These are phyloP conservation scores for Furculomyces boomerangus DNA, from an alignment of 371 early-diverging fungal genomes.

Conservation along the genomic window DNA sequence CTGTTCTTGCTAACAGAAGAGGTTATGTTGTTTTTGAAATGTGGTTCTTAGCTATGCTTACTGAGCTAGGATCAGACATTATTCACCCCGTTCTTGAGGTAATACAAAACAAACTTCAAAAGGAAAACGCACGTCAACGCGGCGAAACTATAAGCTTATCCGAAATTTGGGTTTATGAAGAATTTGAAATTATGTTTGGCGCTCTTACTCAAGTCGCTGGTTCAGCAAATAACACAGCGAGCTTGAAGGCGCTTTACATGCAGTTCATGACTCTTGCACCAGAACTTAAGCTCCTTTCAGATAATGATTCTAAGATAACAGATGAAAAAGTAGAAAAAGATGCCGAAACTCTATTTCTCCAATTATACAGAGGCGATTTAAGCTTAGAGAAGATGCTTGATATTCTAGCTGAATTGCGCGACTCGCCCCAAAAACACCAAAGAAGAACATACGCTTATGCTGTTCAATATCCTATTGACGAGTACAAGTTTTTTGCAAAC, in stretches of 20 bases:
- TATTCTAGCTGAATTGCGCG: constrained; percentile 16
- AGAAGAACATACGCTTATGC: constrained; percentile 21
- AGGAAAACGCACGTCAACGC: constrained; percentile 20
- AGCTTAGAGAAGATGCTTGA: constrained; percentile 22
- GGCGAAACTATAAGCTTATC: constrained; percentile 10
- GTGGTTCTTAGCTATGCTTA: constrained; percentile 21
- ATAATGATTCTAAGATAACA: constrained; percentile 8
- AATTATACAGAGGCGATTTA: constrained; percentile 21
- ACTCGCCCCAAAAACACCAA: constrained; percentile 14
- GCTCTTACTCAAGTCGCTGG: constrained; percentile 13
- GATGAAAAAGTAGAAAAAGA: constrained; percentile 25
- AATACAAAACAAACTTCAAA: constrained; percentile 19
- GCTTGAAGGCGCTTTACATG: constrained; percentile 21
- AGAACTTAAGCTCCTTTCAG: constrained; percentile 12
- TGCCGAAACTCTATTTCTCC: constrained; percentile 19
- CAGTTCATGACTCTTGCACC: constrained; percentile 14
- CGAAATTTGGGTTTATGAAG: constrained; percentile 11
- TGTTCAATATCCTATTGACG: constrained; percentile 51
- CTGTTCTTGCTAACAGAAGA: constrained; percentile 19
- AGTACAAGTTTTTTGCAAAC: constrained; percentile 79
- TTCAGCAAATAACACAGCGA: constrained; percentile 25
- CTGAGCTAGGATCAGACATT: constrained; percentile 22
- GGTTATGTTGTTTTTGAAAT: constrained; percentile 19
- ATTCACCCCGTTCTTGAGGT: constrained; percentile 24
- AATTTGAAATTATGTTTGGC: constrained; percentile 21